Evolutionary conservation across 257 asterid species (phyloP).

Genomic region (Plantago major): DNA sequence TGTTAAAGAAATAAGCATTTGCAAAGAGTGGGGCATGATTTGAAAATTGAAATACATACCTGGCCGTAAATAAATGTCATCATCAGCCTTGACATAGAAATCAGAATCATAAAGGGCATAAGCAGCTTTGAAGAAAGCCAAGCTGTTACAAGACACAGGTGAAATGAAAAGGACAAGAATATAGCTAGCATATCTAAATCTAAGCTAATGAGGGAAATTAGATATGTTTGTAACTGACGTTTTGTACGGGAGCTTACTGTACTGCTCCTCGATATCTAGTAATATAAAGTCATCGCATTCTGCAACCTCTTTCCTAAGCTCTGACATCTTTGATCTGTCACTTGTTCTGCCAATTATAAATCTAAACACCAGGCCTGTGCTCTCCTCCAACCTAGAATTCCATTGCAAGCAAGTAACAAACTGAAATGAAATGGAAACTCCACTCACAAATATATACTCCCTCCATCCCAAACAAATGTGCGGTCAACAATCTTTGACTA

Average conservation of each 20-base stretch:
- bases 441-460: no score
- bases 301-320: conserved; percentile 70
- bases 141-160: conserved; percentile 37
- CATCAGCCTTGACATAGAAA: conserved; percentile 96
- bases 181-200: neutral
- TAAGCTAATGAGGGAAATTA: no score
- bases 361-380: conserved; percentile 93
- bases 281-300: conserved; percentile 88
- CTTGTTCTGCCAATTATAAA: conserved; percentile 82
- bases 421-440: no score
- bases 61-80: conserved; percentile 93
- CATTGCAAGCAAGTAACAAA: conserved; percentile 20
- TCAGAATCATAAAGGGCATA: conserved; percentile 87
- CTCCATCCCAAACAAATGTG: no score
- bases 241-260: conserved; percentile 97
- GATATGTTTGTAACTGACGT: conserved; percentile 61
- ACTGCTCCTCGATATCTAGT: conserved; percentile 95
- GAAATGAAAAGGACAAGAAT: neutral
- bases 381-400: conserved; percentile 83
- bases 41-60: conserved; percentile 39
- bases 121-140: conserved; percentile 97
- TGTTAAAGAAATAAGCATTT: conserved; percentile 10
- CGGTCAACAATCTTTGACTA: no score
- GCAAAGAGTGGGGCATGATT: conserved; percentile 15
- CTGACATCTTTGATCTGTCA: conserved; percentile 76